phyloP scores from a whole-genome alignment of 176 grass and related monocot genomes.

The Hyparrhenia diplandra region DNA sequence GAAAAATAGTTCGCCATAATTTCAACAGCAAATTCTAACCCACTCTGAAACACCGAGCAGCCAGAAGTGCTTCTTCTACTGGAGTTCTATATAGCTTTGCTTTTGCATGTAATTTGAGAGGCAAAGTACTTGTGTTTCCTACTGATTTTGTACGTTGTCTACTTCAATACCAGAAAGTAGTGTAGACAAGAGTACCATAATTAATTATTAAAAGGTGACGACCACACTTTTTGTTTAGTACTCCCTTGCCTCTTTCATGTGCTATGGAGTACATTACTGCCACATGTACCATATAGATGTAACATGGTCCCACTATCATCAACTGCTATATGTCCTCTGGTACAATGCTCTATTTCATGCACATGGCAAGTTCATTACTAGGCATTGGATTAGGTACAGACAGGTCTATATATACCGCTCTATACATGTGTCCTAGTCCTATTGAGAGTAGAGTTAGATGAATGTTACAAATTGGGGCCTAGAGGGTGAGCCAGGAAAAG shows the following conservation, averaged over 20 bases:
- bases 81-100: background rate
- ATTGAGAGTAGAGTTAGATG: background rate
- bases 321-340: background rate
- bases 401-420: background rate
- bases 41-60: background rate
- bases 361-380: background rate
- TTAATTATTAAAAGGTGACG: background rate
- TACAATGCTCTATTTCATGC: background rate
- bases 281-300: background rate
- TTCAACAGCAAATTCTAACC: background rate
- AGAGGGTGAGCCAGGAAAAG: conserved; percentile 4
- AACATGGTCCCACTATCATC: background rate
- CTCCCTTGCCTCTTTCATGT: background rate
- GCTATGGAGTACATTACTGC: background rate
- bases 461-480: background rate
- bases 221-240: background rate
- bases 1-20: background rate
- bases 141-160: background rate
- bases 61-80: background rate
- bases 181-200: background rate
- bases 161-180: background rate
- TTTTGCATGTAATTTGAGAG: background rate
- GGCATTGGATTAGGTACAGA: background rate
- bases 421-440: background rate
- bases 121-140: background rate